Conservation (phyloP, 2,329 filamentous ascomycete genomes). For the Didymella glomerata region DNA sequence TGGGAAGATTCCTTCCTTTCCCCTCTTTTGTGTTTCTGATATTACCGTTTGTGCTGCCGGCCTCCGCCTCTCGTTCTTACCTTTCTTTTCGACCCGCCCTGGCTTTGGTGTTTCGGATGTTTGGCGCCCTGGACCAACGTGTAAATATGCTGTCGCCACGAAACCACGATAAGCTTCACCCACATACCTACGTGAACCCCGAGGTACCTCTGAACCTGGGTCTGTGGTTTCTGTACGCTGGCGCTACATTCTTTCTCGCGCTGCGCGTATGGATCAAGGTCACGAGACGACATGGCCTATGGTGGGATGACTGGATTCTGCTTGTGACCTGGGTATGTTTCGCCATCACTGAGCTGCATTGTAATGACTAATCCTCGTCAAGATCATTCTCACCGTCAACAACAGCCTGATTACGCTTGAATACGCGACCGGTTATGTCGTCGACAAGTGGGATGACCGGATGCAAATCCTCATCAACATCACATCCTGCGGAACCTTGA, state of each 20-base stretch:
- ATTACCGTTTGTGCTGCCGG: conserved; percentile 17
- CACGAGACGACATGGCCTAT: conserved; percentile 50
- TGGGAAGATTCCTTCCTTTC: conserved; percentile 25
- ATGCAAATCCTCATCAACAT: conserved; percentile 64
- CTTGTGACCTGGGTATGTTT: conserved; percentile 48
- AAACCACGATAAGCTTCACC: conserved; percentile 27
- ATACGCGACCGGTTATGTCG: conserved; percentile 60
- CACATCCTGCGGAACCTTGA: conserved; percentile 51
- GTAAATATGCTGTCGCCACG: conserved; percentile 38
- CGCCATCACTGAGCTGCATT: conserved; percentile 3
- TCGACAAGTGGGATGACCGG: conserved; percentile 59
- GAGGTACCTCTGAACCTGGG: conserved; percentile 49
- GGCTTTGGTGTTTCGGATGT: conserved; percentile 21
- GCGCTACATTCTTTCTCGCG: conserved; percentile 48
- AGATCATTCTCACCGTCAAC: conserved; percentile 55
- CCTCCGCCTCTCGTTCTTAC: conserved; percentile 18
- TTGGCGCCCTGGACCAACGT: conserved; percentile 23
- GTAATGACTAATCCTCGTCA: conserved; percentile 14
- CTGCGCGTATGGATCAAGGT: conserved; percentile 51
- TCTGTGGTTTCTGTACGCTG: conserved; percentile 52
- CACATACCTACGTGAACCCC: conserved; percentile 47
- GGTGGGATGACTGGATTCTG: conserved; percentile 54
- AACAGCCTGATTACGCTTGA: conserved; percentile 58
- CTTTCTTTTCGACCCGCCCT: conserved; percentile 18
- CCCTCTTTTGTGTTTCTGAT: conserved; percentile 22